Evolutionary conservation across 257 asterid genomes (phyloP), one percentile per base, ranked within the genome.

Genomic region (Salvia splendens): DNA sequence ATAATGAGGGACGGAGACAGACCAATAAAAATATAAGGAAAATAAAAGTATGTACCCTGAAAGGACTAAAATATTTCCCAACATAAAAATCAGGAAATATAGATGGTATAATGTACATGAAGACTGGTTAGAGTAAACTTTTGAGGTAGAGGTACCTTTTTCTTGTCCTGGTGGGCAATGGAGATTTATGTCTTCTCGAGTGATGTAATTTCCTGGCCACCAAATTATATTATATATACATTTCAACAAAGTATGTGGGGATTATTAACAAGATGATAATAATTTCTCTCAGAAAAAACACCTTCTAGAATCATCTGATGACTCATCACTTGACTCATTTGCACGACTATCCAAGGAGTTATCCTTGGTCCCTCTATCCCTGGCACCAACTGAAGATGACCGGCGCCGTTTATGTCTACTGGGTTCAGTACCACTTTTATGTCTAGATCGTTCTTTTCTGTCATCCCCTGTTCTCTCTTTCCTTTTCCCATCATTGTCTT

Each of bases 301-400:
- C 99, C 88, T 87, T 82, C 72, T 84, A 58, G 95, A 79, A 78
- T 82, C 86, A 79, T 84, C 96, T 14, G 88, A 87, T 43, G 99
- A 88, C 54, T 78, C 87, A 51, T 88, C 88, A 48, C 86, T 79
- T 57, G 89, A 84, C 78, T 78, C 88, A 77, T 79, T 68, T 55
- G 82, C 80, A 71, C 35, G 85, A 68, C 71, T 64, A 69, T 64
- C 77, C 46, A 57, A 76, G 12, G 85, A 75, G 48, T 80, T 67
- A 70, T 79, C 87, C 77, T 79, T 89, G 76, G 75, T 76, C 71
- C 81, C 87, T 82, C 80, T 86, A 70, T 79, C 95, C 78, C 79
- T 84, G 70, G 75, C 78, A 46, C 82, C 81, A 63, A 77, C 73
- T 9, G 96, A 86, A 69, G 96, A 79, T 7, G 91, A 87, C 60